Evolutionary conservation across 768 basidiomycete genomes (phyloP), one percentile per base, ranked within the genome.

Genomic region (Fomitopsis serialis): DNA sequence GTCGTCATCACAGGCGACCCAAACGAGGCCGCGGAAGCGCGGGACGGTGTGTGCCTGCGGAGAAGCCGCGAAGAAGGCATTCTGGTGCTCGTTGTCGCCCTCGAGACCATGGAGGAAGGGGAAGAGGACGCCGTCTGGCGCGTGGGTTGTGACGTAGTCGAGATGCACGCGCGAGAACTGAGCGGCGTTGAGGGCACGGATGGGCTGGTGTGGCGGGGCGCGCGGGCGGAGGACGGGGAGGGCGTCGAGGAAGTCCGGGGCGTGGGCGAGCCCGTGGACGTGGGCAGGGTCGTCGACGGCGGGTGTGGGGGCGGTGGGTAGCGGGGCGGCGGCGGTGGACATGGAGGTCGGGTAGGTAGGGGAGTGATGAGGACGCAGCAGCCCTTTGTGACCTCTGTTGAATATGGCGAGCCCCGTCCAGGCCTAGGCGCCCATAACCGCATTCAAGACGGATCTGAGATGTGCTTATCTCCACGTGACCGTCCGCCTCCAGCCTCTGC

Each of bases 31-130:
- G n/a, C 90, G 64, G 60, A 63, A 66, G 22, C 65, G 63, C 11
- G 76, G 77, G 1, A 75, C 69, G 45, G 68, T 66, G 48, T 29
- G 62, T 50, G 42, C 55, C 23, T 57, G 56, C 13, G 48, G 53
- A 34, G 48, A 54, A 10, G 76, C 64, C 11, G 80, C 76, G 65
- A 95, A 95, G 76, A 94, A 94, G 21, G 78, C 75, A 62, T 88
- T 90, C 71, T 92, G 92, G 0, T 84, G 82, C 15, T 79, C 69
- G 63, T 92, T 91, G 54, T 84, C 78, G 58, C 89, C 85, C 62
- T 94, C 92, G 55, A 94, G 75, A 42, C 92, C 89, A 62, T 94
- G 92, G 15, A 92, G 72, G 71, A 93, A 96, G 0, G 92, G 92
- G 66, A 96, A 96, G 53, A 94, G 80, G 60, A 86, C 78, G 37